Conservation (phyloP, 2,329 filamentous ascomycete species). For the Monilinia aucupariae region DNA sequence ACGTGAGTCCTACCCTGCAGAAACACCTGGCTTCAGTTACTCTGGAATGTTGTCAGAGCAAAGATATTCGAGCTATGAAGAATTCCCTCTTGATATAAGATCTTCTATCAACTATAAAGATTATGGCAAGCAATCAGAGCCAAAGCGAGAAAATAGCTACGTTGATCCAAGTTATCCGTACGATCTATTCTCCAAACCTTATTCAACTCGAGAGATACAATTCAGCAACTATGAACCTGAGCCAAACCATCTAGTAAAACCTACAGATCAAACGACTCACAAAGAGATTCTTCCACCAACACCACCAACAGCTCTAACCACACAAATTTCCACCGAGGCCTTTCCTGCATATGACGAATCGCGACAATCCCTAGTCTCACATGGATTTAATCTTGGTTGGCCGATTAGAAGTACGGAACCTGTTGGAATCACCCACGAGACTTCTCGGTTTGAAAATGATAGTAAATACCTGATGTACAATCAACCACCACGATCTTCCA, state of each 20-base stretch:
- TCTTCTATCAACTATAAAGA: neutral
- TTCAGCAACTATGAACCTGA: neutral
- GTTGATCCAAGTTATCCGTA: neutral
- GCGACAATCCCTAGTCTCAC: neutral
- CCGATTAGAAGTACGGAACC: neutral
- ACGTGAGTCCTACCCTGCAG: neutral
- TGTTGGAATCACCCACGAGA: neutral
- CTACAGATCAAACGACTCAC: neutral
- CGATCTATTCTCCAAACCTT: neutral
- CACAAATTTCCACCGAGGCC: neutral
- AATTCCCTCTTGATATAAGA: neutral
- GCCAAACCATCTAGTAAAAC: neutral
- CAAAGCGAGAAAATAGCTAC: neutral
- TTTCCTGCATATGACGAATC: neutral
- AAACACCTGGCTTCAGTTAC: neutral
- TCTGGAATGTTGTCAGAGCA: neutral
- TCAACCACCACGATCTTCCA: neutral
- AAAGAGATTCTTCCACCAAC: neutral
- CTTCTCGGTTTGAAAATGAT: neutral
- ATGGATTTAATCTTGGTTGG: neutral
- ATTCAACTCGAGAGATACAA: neutral
- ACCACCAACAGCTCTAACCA: neutral
- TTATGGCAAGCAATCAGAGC: neutral
- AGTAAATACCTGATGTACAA: neutral
- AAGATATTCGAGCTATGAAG: neutral